These are phyloP conservation scores for Lignosus rhinocerotis DNA, from an alignment of 1,284 basidiomycete genomes.

Conservation along the genomic window DNA sequence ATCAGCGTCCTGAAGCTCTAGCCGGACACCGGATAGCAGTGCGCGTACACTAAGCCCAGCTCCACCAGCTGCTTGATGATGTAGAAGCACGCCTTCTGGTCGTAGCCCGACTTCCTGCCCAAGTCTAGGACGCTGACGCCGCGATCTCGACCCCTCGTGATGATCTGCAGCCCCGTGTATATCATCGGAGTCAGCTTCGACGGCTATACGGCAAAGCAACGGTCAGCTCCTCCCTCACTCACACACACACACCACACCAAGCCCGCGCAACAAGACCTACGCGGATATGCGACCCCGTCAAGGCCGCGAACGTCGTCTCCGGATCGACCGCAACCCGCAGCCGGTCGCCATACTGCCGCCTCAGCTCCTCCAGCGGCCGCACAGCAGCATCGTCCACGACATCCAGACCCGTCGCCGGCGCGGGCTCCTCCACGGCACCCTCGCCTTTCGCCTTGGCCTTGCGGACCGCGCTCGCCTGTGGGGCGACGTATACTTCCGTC, in stretches of 20 bases:
- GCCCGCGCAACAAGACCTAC: constrained; percentile 40
- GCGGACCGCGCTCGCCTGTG: constrained; percentile 62
- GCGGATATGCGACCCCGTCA: constrained; percentile 82
- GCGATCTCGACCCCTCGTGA: constrained; percentile 75
- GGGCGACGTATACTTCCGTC: constrained; percentile 73
- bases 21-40: background rate
- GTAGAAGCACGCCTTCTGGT: constrained; percentile 89
- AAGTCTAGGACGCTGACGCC: constrained; percentile 81
- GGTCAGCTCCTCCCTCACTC: background rate
- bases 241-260: background rate
- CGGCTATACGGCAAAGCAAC: constrained; percentile 45
- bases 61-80: constrained; percentile 74
- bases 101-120: constrained; percentile 78
- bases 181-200: constrained; percentile 81
- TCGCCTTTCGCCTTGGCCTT: constrained; percentile 61
- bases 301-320: constrained; percentile 71
- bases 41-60: constrained; percentile 72
- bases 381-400: constrained; percentile 53
- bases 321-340: constrained; percentile 76
- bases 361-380: constrained; percentile 55
- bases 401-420: constrained; percentile 44
- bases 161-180: constrained; percentile 83
- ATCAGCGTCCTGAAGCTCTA: background rate
- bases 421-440: constrained; percentile 42
- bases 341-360: constrained; percentile 53